Evolutionary conservation across 2,329 filamentous ascomycete genomes (phyloP), one percentile per base, ranked within the genome.

Genomic region (Kalaharituber pfeilii): DNA sequence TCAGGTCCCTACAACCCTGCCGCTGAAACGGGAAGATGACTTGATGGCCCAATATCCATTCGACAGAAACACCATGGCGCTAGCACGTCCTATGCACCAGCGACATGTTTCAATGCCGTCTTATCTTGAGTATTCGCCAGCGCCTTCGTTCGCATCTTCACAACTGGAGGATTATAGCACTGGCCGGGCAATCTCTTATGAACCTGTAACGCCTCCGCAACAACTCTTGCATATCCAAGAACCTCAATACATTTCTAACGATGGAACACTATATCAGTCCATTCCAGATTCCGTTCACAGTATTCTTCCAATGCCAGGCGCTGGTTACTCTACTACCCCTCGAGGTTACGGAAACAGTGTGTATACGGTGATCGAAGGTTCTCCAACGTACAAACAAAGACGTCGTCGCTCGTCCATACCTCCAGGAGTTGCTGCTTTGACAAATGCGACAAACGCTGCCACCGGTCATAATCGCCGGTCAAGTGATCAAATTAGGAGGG

Each of bases 101-200:
- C 83, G 91, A 55, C 89, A 96, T 70, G 84, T 88, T 58, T 98
- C 91, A n/a, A 95, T 98, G 87, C 91, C 91, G 50, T 84, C 87
- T 20, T 98, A 94, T 68, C 82, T 96, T 68, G 91, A 98, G 70
- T 98, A 96, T 73, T 98, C 91, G 15, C 91, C 91, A 52, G 91
- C 91, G 0, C 91, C 91, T 2, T 96, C 91, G 1, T 96, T 96
- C 66, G 88, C 94, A 52, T 96, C 91, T n/a, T 96, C 91, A 1
- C 88, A 95, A 65, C 94, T 89, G 65, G 91, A 96, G 67, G 89
- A 96, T 68, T 98, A 95, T 74, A 94, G 86, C 77, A 89, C 88
- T 67, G 42, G 42, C 11, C 84, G 91, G 55, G 91, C 87, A 51
- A 80, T 96, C 65, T 96, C 89, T 2, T 98, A 89, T 67, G 91